These are phyloP conservation scores for Aureobasidium sp. DNA, from an alignment of 2,329 filamentous ascomycete species.

Conservation along the genomic window DNA sequence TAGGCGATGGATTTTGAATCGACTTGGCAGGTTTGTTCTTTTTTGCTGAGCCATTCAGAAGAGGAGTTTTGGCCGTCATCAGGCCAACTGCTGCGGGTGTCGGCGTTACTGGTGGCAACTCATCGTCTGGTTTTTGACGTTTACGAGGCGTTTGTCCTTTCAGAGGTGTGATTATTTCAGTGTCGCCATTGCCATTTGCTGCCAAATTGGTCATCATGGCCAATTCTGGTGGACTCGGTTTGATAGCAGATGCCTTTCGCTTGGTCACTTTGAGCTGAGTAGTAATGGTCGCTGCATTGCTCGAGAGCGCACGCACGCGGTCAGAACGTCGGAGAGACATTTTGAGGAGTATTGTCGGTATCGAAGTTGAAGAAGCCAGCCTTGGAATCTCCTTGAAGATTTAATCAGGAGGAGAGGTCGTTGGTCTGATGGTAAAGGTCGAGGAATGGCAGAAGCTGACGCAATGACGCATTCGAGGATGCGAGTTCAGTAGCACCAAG, in stretches of 20 bases:
- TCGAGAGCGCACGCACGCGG: conserved; percentile 31
- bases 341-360: conserved; percentile 7
- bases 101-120: conserved; percentile 26
- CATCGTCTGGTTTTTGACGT: conserved; percentile 16
- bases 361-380: background rate
- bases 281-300: conserved; percentile 3
- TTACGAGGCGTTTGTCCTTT: conserved; percentile 21
- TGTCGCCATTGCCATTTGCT: background rate
- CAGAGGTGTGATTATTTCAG: conserved; percentile 1
- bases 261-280: conserved; percentile 9
- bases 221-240: background rate
- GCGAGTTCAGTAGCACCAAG: background rate
- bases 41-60: conserved; percentile 33
- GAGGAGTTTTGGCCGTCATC: conserved; percentile 34
- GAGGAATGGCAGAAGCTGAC: background rate
- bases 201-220: background rate
- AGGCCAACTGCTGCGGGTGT: conserved; percentile 42
- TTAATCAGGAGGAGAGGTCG: background rate
- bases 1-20: conserved; percentile 27
- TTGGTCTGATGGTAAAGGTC: background rate
- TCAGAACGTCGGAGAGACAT: conserved; percentile 51
- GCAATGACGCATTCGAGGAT: background rate
- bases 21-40: conserved; percentile 29
- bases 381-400: background rate
- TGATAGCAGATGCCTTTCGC: background rate